Conservation (phyloP, 495 filamentous ascomycete species). For the Hamigera avellanea region DNA sequence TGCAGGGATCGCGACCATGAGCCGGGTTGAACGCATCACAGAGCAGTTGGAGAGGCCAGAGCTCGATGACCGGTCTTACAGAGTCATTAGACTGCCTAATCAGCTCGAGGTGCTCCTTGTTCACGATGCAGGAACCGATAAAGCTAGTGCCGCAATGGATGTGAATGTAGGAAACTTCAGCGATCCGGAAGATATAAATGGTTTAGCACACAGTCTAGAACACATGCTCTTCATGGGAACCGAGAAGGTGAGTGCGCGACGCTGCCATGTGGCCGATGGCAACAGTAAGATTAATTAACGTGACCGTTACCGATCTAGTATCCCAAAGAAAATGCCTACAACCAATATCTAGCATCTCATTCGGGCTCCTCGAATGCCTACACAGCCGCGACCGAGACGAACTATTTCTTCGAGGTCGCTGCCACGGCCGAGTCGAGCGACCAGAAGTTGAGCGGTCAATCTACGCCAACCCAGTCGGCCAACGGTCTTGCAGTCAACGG, state of each 20-base stretch:
- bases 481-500: conserved; percentile 8
- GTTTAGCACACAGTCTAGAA: conserved; percentile 84
- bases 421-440: conserved; percentile 47
- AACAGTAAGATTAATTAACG: too few relatives aligned
- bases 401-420: conserved; percentile 95
- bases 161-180: conserved; percentile 95
- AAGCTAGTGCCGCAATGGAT: conserved; percentile 88
- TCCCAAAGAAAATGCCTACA: conserved; percentile 92
- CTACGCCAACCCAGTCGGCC: conserved; percentile 15
- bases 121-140: conserved; percentile 92
- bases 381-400: conserved; percentile 86
- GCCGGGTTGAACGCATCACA: conserved; percentile 56
- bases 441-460: conserved; percentile 17
- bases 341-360: conserved; percentile 78
- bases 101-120: conserved; percentile 89
- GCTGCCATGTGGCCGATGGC: too few relatives aligned
- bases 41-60: conserved; percentile 77
- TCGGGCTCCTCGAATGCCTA: conserved; percentile 93
- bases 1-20: conserved; percentile 20
- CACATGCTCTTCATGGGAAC: conserved; percentile 98
- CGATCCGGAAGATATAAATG: conserved; percentile 84
- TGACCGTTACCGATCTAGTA: conserved; percentile 47
- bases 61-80: conserved; percentile 79
- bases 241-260: conserved; percentile 73
- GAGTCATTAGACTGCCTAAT: conserved; percentile 77